A percentile compares a stretch with the other conserved stretches of the same genome.
phyloP scores from a whole-genome alignment of 495 filamentous ascomycete genomes.

The Durotheca rogersii region DNA sequence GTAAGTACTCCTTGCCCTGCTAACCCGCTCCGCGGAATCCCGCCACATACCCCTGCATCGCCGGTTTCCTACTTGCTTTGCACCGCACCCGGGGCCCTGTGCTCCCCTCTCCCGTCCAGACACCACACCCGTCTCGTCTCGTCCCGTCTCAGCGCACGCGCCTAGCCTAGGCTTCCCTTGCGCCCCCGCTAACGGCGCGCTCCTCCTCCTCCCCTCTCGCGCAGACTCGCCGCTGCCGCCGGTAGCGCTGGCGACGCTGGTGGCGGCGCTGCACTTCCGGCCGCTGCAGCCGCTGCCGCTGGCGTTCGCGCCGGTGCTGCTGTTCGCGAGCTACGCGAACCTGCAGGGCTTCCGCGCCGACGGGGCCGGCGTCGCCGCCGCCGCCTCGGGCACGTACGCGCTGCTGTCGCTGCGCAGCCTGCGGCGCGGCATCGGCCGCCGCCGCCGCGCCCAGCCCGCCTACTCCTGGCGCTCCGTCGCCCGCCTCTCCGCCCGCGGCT shows the following conservation, averaged over 20 bases:
- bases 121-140: too few species aligned
- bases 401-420: conserved; percentile 67
- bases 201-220: too few species aligned
- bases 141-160: too few species aligned
- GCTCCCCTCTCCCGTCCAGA: too few species aligned
- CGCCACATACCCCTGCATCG: not conserved
- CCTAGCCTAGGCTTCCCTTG: not conserved
- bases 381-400: conserved; percentile 84
- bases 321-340: conserved; percentile 85
- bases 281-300: conserved; percentile 75
- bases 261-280: conserved; percentile 72
- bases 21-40: conserved; percentile 1
- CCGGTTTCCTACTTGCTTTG: too few species aligned
- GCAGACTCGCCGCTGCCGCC: conserved; percentile 79
- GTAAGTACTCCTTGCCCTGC: conserved; percentile 50
- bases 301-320: conserved; percentile 79
- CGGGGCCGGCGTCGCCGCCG: conserved; percentile 77
- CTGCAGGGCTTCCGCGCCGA: conserved; percentile 76
- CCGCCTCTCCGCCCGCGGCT: conserved; percentile 67
- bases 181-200: not conserved
- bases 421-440: conserved; percentile 55
- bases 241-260: conserved; percentile 73
- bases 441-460: too few species aligned
- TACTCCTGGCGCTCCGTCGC: too few species aligned
- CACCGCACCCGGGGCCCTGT: too few species aligned